Conservation (phyloP, 805 yeast genomes). For the Diddensiella santjacobensis region DNA sequence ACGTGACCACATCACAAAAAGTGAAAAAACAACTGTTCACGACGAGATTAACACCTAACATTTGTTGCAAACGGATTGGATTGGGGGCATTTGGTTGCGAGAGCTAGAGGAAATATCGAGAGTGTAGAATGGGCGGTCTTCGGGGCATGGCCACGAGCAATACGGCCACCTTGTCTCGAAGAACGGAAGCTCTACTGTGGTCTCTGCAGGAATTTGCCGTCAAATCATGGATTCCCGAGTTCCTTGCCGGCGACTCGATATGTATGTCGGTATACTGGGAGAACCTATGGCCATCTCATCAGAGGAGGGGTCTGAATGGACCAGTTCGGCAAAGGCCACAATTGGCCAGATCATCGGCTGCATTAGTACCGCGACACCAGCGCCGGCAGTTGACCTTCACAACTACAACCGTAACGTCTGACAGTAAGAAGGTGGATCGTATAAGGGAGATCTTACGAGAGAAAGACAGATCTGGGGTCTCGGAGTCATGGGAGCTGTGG, state of each 20-base stretch:
- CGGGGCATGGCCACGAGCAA: conserved; percentile 8
- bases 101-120: too few species aligned
- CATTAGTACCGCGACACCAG: neutral
- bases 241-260: neutral
- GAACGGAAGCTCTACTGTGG: conserved; percentile 10
- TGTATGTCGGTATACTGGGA: neutral
- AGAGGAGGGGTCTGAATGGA: neutral
- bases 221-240: neutral
- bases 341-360: neutral
- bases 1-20: too few species aligned
- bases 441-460: neutral
- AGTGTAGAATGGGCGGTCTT: neutral
- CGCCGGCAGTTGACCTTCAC: neutral
- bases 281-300: neutral
- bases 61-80: too few species aligned
- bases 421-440: neutral
- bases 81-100: too few species aligned
- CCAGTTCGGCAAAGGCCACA: neutral
- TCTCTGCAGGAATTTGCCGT: conserved; percentile 1
- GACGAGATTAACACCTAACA: too few species aligned
- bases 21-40: too few species aligned
- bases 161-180: conserved; percentile 2
- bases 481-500: conserved; percentile 1
- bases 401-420: neutral
- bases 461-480: neutral